A percentile compares a stretch with the other conserved stretches of the same genome.
Evolutionary conservation across 2,329 filamentous ascomycete genomes (phyloP).

Genomic region (Aureobasidium lini): DNA sequence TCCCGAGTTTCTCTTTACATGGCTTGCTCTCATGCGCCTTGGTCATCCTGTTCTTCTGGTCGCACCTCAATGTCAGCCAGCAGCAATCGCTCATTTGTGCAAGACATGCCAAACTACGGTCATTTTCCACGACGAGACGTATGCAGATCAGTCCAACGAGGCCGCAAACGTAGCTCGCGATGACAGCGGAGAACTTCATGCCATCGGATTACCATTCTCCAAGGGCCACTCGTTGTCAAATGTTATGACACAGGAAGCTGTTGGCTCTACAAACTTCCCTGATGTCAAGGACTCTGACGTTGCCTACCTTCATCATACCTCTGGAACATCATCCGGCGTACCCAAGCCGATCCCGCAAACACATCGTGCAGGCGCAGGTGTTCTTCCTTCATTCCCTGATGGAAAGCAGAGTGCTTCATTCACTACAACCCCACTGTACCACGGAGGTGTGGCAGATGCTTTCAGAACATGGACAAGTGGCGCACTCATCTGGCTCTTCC

Average conservation of each 20-base stretch:
- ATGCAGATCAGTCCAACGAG: constrained; percentile 27
- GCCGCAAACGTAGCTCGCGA: constrained; percentile 19
- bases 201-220: constrained; percentile 15
- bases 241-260: background rate
- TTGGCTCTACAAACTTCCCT: constrained; percentile 1
- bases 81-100: constrained; percentile 49
- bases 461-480: constrained; percentile 55
- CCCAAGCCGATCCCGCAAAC: constrained; percentile 57
- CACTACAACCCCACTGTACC: constrained; percentile 58
- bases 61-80: constrained; percentile 42
- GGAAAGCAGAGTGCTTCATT: constrained; percentile 44
- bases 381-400: constrained; percentile 42
- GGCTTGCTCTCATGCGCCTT: constrained; percentile 51
- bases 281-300: constrained; percentile 30
- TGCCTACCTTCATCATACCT: constrained; percentile 57
- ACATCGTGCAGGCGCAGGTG: constrained; percentile 48
- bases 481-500: constrained; percentile 56
- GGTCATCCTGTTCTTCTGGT: constrained; percentile 51
- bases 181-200: constrained; percentile 15
- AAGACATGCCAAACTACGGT: constrained; percentile 34
- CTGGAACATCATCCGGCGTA: constrained; percentile 55
- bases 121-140: constrained; percentile 41
- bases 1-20: constrained; percentile 50
- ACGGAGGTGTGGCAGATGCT: constrained; percentile 57
- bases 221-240: background rate